phyloP scores from a whole-genome alignment of 805 yeast genomes.

The Babjeviella inositovora region DNA sequence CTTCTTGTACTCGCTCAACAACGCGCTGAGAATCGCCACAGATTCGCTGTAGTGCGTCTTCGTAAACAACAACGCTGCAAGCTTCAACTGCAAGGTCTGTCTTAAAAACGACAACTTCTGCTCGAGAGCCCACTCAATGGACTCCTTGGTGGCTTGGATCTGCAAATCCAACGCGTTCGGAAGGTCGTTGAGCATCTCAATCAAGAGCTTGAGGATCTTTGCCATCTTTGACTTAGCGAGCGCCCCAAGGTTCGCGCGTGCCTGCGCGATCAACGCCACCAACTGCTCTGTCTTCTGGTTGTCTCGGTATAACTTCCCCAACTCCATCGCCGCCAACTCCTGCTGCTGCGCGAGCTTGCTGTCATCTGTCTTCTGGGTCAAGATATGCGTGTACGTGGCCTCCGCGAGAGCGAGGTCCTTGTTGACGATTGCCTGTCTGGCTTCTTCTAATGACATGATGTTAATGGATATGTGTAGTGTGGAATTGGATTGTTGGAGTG shows the following conservation, averaged over 20 bases:
- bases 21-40: conserved; percentile 48
- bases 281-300: conserved; percentile 33
- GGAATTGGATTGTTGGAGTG: too few species aligned
- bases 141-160: conserved; percentile 56
- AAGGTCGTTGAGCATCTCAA: conserved; percentile 59
- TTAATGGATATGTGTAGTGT: too few species aligned
- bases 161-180: conserved; percentile 47
- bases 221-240: conserved; percentile 93
- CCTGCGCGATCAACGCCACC: conserved; percentile 42
- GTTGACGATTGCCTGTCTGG: conserved; percentile 37
- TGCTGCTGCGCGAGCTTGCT: conserved; percentile 30
- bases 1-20: conserved; percentile 77
- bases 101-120: conserved; percentile 81
- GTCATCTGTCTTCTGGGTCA: conserved; percentile 18
- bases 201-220: conserved; percentile 66
- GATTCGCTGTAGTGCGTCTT: conserved; percentile 55
- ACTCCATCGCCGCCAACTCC: conserved; percentile 58
- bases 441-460: conserved; percentile 36
- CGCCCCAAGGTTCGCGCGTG: conserved; percentile 55
- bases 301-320: conserved; percentile 56
- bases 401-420: conserved; percentile 45
- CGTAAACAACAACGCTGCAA: conserved; percentile 60
- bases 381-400: conserved; percentile 31
- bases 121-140: conserved; percentile 74
- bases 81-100: conserved; percentile 74